phyloP scores from a whole-genome alignment of 2,329 filamentous ascomycete species.

The Periconia sp. region DNA sequence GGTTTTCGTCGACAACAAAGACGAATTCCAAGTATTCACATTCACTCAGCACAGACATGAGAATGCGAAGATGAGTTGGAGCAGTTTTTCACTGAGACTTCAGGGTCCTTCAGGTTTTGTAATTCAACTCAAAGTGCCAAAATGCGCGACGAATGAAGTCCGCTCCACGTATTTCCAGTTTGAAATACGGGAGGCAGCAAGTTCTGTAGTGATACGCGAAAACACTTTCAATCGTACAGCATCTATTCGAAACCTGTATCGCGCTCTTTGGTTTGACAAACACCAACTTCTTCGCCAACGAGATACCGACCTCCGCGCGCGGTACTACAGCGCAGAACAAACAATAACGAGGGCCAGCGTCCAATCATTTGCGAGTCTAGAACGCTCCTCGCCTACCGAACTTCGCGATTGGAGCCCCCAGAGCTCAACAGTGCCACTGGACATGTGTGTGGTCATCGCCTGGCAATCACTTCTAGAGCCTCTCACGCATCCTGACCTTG shows the following conservation, averaged over 20 bases:
- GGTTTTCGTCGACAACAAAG: too few relatives aligned
- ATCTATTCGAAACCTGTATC: too few relatives aligned
- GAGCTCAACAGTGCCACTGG: conserved; percentile 3
- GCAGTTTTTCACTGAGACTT: background rate
- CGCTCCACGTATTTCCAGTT: conserved; percentile 6
- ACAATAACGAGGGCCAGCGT: too few relatives aligned
- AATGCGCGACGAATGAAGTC: conserved; percentile 6
- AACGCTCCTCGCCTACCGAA: conserved; percentile 5
- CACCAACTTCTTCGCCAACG: too few relatives aligned
- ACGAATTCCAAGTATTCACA: too few relatives aligned
- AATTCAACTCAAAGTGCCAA: conserved; percentile 6
- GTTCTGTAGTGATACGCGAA: too few relatives aligned
- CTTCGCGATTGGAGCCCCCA: conserved; percentile 4
- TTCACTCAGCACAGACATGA: background rate
- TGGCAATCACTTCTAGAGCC: conserved; percentile 6
- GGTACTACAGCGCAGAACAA: too few relatives aligned
- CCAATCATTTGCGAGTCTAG: background rate
- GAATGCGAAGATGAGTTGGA: background rate
- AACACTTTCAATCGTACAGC: too few relatives aligned
- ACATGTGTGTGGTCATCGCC: conserved; percentile 5
- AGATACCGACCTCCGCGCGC: too few relatives aligned
- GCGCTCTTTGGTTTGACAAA: too few relatives aligned
- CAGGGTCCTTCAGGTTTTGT: conserved; percentile 6
- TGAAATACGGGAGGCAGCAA: conserved; percentile 3
- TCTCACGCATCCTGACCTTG: conserved; percentile 6